Conservation (phyloP, 2,329 filamentous ascomycete genomes). For the Cercospora sojina region DNA sequence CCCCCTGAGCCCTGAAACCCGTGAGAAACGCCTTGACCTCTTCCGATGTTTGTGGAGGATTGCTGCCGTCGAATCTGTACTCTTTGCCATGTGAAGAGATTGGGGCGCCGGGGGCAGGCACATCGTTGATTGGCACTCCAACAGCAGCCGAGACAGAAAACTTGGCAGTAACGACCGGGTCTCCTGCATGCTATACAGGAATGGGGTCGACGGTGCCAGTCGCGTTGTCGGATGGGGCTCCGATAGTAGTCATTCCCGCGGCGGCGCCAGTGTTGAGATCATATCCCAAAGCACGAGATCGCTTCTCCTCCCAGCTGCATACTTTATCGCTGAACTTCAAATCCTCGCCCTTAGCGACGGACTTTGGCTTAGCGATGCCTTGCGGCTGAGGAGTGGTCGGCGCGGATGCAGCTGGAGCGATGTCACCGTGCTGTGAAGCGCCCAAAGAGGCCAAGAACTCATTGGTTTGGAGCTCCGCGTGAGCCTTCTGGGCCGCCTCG, state of each 20-base stretch:
- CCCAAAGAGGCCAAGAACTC: neutral
- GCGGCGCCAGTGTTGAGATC: neutral
- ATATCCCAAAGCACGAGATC: neutral
- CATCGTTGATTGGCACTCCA: too few species aligned
- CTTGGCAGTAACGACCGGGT: too few species aligned
- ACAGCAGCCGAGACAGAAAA: too few species aligned
- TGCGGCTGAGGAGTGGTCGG: neutral
- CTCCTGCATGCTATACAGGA: neutral
- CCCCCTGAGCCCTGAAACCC: too few species aligned
- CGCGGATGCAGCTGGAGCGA: neutral
- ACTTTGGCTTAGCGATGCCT: neutral
- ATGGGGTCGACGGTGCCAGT: neutral
- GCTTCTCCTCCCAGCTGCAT: slow-evolving; percentile 5
- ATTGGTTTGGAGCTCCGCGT: neutral
- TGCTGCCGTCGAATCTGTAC: too few species aligned
- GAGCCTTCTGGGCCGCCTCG: neutral
- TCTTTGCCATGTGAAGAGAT: too few species aligned
- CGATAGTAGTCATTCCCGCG: neutral
- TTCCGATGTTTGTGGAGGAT: too few species aligned
- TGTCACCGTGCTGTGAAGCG: neutral
- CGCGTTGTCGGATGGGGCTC: neutral
- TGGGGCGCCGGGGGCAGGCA: too few species aligned
- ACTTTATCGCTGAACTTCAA: slow-evolving; percentile 6
- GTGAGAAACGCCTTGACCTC: too few species aligned
- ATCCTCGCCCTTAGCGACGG: slow-evolving; percentile 3